phyloP scores from a whole-genome alignment of 345 rosid genomes.

The Moricandia moricandioides region DNA sequence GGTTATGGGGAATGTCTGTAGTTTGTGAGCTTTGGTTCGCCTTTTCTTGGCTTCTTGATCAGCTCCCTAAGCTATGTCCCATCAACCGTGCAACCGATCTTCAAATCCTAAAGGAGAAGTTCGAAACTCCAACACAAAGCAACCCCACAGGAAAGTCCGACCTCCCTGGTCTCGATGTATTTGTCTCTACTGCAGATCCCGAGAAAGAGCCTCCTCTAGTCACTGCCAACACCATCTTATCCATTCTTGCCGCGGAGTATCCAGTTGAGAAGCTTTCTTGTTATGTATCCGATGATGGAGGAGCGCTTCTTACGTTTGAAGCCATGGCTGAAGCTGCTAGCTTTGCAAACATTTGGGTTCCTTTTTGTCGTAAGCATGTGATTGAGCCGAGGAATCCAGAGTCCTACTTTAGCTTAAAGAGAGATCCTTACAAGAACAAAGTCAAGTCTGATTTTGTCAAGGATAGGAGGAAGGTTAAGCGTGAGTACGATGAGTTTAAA shows the following conservation, averaged over 20 bases:
- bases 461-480: slow-evolving; percentile 89
- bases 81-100: slow-evolving; percentile 88
- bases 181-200: slow-evolving; percentile 97
- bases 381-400: slow-evolving; percentile 97
- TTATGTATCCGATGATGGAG: slow-evolving; percentile 98
- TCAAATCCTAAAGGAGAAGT: slow-evolving; percentile 84
- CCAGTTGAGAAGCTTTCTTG: slow-evolving; percentile 97
- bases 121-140: slow-evolving; percentile 43
- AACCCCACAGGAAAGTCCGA: slow-evolving; percentile 77
- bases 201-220: slow-evolving; percentile 99
- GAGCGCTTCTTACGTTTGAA: slow-evolving; percentile 93
- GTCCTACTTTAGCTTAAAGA: slow-evolving; percentile 81
- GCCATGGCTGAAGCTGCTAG: slow-evolving; percentile 99
- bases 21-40: slow-evolving; percentile 98
- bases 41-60: slow-evolving; percentile 96
- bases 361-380: slow-evolving; percentile 89
- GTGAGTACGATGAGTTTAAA: slow-evolving; percentile 97
- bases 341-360: slow-evolving; percentile 91
- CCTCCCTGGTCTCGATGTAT: slow-evolving; percentile 88
- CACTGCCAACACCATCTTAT: slow-evolving; percentile 90
- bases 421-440: slow-evolving; percentile 97
- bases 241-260: slow-evolving; percentile 87
- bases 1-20: slow-evolving; percentile 99
- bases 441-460: slow-evolving; percentile 79
- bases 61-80: slow-evolving; percentile 90